A percentile compares a stretch with the other conserved stretches of the same genome.
Conservation (phyloP, 148 eudicot species). For the Nyssa sinensis region DNA sequence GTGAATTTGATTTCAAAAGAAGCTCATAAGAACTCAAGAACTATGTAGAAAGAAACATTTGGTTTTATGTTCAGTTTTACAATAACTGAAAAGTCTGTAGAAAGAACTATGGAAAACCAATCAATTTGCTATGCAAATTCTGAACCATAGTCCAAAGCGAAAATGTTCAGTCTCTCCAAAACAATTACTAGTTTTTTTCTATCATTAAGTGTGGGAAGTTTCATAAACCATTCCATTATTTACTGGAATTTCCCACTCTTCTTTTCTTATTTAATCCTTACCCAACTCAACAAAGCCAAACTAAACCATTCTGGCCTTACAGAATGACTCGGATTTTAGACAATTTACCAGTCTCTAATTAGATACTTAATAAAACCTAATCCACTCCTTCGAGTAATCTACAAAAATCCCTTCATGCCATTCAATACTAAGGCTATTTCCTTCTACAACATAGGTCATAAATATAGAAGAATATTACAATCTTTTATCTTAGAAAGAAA, state of each 20-base stretch:
- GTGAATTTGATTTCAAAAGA: background rate
- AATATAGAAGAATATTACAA: too few relatives aligned
- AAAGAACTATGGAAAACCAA: too few relatives aligned
- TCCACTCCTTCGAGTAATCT: too few relatives aligned
- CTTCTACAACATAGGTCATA: too few relatives aligned
- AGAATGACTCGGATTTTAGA: background rate
- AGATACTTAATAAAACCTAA: too few relatives aligned
- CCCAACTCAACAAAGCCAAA: too few relatives aligned
- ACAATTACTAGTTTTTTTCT: background rate
- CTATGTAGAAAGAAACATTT: background rate
- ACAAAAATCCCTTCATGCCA: too few relatives aligned
- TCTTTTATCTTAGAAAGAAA: too few relatives aligned
- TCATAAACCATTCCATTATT: background rate
- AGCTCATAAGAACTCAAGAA: background rate
- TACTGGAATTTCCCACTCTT: background rate
- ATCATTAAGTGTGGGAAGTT: background rate
- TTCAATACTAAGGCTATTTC: too few relatives aligned
- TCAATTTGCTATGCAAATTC: background rate
- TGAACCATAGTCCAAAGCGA: constrained; percentile 4
- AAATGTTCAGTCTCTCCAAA: constrained; percentile 4
- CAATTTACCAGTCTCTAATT: background rate
- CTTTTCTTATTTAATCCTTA: background rate
- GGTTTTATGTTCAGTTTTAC: too few relatives aligned
- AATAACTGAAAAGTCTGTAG: too few relatives aligned
- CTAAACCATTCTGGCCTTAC: too few relatives aligned